phyloP scores from a whole-genome alignment of 371 early-diverging fungal species.

The Zychaea mexicana region DNA sequence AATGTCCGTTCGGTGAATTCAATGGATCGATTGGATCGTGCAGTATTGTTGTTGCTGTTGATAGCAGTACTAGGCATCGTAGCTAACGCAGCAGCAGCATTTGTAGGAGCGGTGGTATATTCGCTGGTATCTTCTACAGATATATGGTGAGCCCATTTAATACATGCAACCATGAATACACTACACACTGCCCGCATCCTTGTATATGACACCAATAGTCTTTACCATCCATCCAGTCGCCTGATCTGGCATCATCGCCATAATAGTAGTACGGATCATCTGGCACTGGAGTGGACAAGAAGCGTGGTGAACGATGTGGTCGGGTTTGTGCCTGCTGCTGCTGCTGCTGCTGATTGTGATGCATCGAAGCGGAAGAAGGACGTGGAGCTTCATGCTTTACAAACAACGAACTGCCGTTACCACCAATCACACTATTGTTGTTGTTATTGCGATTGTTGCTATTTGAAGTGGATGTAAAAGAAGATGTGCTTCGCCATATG shows the following conservation, averaged over 20 bases:
- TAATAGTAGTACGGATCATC: slow-evolving; percentile 10
- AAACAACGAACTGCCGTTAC: neutral
- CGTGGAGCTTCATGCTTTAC: neutral
- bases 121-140: neutral
- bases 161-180: too few relatives aligned
- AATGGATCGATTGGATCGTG: neutral
- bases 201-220: too few relatives aligned
- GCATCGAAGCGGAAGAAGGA: too few relatives aligned
- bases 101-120: neutral
- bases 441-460: neutral
- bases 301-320: neutral
- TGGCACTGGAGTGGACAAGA: slow-evolving; percentile 6
- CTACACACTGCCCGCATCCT: too few relatives aligned
- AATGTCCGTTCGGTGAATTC: slow-evolving; percentile 12
- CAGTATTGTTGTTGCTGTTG: neutral
- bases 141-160: too few relatives aligned
- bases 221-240: slow-evolving; percentile 1
- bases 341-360: too few relatives aligned
- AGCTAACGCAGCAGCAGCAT: too few relatives aligned
- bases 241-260: neutral
- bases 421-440: neutral
- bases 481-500: neutral
- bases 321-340: neutral
- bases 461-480: neutral
- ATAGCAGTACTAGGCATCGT: too few relatives aligned